Evolutionary conservation across 106 monocot species (phyloP), one percentile per base, ranked within the genome.

Genomic region (Triglochin maritima): DNA sequence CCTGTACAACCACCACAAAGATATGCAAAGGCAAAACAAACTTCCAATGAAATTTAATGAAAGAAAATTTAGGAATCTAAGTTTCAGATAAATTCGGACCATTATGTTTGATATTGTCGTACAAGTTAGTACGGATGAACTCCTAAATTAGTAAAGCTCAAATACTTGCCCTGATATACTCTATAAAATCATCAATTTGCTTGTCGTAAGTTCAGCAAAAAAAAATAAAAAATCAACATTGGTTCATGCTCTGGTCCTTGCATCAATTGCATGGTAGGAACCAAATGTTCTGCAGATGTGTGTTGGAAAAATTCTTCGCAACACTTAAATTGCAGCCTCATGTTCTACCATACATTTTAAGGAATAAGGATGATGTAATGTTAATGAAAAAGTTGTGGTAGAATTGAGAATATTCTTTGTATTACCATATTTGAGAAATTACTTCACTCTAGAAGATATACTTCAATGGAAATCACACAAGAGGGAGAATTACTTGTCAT

Each of bases 401-500:
- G 6, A 60, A 11, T 60, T 60, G 1, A 15, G 13, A 15, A 60
- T 13, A 42, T 29, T 45, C 29, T 62, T 17, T 11, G 12, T 43
- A 45, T 45, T 62, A 62, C 43, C 12, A 9, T 54, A 0, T 2
- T 54, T 13, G 8, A 54, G 16, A 62, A 12, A 42, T 43, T 41
- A 15, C 44, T 62, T 62, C 9, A 43, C 43, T 12, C 43, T 43
- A 29, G 62, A 62, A 43, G 5, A 62, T 43, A 62, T 43, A 11
- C 9, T 43, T 43, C 29, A 45, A 45, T 13, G 29, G 29, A 29
- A 29, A 29, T 29, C 29, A 29, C 12, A 29, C 44, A 29, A 42
- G 15, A 42, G 13, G 66, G 29, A 14, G 13, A 48, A 47, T 41
- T 82, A 93, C 93, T 89, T 86, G 74, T 93, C 93, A 81, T 93